Evolutionary conservation across 1,139 yeast genomes (phyloP).

Genomic region (Wickerhamomyces sp.): DNA sequence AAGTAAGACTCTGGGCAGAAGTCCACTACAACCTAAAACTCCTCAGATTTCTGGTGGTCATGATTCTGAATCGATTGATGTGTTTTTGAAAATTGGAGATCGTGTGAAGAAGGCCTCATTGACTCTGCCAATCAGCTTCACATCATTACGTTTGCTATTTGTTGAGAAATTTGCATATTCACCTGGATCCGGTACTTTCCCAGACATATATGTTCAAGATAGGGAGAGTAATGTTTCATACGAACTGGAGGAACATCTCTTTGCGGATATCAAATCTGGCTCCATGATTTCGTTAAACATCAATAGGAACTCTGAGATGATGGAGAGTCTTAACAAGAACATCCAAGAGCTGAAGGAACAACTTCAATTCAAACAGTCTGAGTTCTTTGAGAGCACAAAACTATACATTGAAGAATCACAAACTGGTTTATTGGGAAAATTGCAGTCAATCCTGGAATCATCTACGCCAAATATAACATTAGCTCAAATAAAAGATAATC

Average conservation of each 20-base stretch:
- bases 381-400: constrained; percentile 29
- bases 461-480: constrained; percentile 1
- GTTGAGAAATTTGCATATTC: constrained; percentile 85
- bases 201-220: constrained; percentile 77
- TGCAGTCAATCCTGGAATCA: constrained; percentile 22
- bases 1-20: constrained; percentile 10
- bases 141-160: constrained; percentile 66
- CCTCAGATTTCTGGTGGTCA: neutral
- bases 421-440: constrained; percentile 28
- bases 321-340: constrained; percentile 17
- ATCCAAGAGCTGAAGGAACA: constrained; percentile 33
- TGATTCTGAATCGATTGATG: neutral
- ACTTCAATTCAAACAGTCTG: constrained; percentile 29
- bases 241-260: constrained; percentile 69
- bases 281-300: constrained; percentile 47
- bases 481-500: neutral
- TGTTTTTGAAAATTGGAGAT: constrained; percentile 55
- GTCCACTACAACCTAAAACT: constrained; percentile 10
- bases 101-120: constrained; percentile 58
- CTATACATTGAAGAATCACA: constrained; percentile 25
- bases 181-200: constrained; percentile 67
- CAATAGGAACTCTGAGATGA: constrained; percentile 16
- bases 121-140: constrained; percentile 50
- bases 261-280: constrained; percentile 58
- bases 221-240: constrained; percentile 55